Evolutionary conservation across 345 rosid genomes (phyloP).

Genomic region (Laguncularia racemosa): DNA sequence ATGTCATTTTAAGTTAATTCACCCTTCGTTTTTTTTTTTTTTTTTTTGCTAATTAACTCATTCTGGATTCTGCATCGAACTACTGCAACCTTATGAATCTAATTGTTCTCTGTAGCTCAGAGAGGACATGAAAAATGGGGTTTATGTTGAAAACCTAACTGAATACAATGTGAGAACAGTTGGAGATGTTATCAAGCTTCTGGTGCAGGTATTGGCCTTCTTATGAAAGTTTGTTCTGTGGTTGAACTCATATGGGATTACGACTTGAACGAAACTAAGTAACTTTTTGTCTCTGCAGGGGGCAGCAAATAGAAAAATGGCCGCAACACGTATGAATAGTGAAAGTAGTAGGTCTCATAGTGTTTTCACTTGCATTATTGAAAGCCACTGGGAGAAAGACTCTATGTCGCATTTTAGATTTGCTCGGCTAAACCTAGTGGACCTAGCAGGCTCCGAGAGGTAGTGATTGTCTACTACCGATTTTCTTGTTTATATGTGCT

Average conservation of each 20-base stretch:
- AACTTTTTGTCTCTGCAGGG: slow-evolving; percentile 42
- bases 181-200: slow-evolving; percentile 67
- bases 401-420: slow-evolving; percentile 72
- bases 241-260: background rate
- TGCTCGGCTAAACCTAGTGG: slow-evolving; percentile 92
- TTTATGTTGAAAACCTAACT: slow-evolving; percentile 81
- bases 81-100: slow-evolving; percentile 12
- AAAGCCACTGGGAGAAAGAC: slow-evolving; percentile 86
- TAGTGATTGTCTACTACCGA: slow-evolving; percentile 17
- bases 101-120: slow-evolving; percentile 60
- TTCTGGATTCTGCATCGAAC: too few species aligned
- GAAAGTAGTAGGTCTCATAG: slow-evolving; percentile 98
- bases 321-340: slow-evolving; percentile 87
- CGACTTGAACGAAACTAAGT: slow-evolving; percentile 1
- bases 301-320: slow-evolving; percentile 74
- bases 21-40: too few species aligned
- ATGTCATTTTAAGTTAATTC: slow-evolving; percentile 3
- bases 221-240: slow-evolving; percentile 7
- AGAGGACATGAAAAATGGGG: slow-evolving; percentile 83
- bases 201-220: slow-evolving; percentile 44
- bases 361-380: slow-evolving; percentile 90
- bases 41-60: too few species aligned
- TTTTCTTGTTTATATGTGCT: slow-evolving; percentile 10
- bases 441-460: slow-evolving; percentile 99
- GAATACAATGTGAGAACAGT: slow-evolving; percentile 62